These are phyloP conservation scores for Gynochthodes officinalis DNA, from an alignment of 257 asterid genomes.

Conservation along the genomic window DNA sequence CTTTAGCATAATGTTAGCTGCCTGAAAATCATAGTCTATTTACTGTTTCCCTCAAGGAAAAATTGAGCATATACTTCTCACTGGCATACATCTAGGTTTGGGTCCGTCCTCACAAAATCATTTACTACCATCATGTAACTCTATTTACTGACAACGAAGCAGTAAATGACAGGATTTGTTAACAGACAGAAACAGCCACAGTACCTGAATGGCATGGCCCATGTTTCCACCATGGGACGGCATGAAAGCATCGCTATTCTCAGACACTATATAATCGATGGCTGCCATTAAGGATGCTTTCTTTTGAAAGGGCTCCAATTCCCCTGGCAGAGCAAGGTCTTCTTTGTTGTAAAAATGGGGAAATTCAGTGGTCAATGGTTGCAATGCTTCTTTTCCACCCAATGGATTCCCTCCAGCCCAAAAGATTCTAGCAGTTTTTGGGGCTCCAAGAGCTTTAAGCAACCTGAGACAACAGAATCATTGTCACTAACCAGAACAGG, in stretches of 20 bases:
- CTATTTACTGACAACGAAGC: not conserved
- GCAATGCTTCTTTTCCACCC: constrained; percentile 80
- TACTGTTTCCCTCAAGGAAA: too few species aligned
- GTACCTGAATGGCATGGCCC: constrained; percentile 98
- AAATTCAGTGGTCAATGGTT: constrained; percentile 60
- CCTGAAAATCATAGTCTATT: not conserved
- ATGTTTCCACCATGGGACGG: constrained; percentile 98
- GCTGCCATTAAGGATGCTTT: constrained; percentile 86
- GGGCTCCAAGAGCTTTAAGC: constrained; percentile 90
- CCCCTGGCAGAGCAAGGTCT: constrained; percentile 74
- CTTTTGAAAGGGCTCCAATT: constrained; percentile 71
- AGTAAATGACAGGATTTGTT: not conserved
- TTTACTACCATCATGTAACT: too few species aligned
- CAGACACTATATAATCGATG: constrained; percentile 81
- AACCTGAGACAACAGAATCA: constrained; percentile 35
- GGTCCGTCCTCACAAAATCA: too few species aligned
- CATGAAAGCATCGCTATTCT: constrained; percentile 89
- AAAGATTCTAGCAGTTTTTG: constrained; percentile 58
- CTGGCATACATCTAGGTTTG: too few species aligned
- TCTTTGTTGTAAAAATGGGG: constrained; percentile 79
- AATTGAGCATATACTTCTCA: too few species aligned
- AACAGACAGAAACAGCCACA: not conserved
- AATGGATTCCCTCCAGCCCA: constrained; percentile 96
- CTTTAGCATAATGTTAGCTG: too few species aligned
- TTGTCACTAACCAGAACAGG: constrained; percentile 3